A percentile compares a stretch with the other conserved stretches of the same genome.
Evolutionary conservation across 108 stramenopile genomes (phyloP).

Genomic region (Stephanodiscus triporus): DNA sequence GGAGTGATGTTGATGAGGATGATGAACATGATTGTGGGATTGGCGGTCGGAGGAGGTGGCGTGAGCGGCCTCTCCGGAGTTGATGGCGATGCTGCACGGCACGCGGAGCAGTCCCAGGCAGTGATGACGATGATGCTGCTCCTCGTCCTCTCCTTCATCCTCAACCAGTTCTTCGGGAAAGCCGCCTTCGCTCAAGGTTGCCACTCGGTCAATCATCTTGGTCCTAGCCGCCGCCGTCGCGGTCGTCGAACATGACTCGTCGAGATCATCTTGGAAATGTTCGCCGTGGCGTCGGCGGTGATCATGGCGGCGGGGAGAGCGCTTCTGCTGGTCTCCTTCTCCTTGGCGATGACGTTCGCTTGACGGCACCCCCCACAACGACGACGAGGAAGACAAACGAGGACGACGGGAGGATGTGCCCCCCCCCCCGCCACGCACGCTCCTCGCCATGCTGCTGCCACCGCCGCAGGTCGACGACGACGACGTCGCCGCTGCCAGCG

Average conservation of each 20-base stretch:
- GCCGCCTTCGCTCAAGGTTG: neutral
- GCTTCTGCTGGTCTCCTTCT: neutral
- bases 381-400: neutral
- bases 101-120: constrained; percentile 28
- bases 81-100: constrained; percentile 42
- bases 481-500: neutral
- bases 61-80: constrained; percentile 29
- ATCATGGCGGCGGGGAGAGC: neutral
- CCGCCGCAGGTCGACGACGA: neutral
- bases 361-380: neutral
- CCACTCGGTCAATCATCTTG: neutral
- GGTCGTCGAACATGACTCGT: constrained; percentile 25
- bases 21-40: neutral
- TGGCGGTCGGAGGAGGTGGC: neutral
- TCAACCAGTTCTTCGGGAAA: neutral
- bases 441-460: neutral
- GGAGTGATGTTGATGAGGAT: constrained; percentile 8
- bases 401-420: neutral
- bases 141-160: constrained; percentile 37
- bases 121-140: constrained; percentile 22
- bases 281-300: neutral
- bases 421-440: constrained; percentile 1
- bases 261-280: constrained; percentile 6
- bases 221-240: constrained; percentile 11
- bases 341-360: neutral